phyloP scores from a whole-genome alignment of 2,329 filamentous ascomycete genomes.

The Fusarium gaditjirri region DNA sequence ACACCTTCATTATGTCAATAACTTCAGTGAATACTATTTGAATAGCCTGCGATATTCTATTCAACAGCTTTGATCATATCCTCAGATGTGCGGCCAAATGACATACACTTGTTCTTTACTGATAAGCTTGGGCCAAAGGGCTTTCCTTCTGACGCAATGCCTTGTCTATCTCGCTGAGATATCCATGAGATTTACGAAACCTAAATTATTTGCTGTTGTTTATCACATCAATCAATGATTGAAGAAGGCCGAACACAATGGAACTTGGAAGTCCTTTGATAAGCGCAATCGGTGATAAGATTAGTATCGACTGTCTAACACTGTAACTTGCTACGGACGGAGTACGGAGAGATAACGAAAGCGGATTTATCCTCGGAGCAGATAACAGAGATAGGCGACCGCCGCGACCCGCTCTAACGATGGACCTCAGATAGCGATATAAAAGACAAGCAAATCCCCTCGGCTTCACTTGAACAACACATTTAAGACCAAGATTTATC shows the following conservation, averaged over 20 bases:
- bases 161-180: background rate
- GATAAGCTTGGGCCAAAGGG: too few relatives aligned
- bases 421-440: conserved; percentile 1
- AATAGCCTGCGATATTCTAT: too few relatives aligned
- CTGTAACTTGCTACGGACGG: background rate
- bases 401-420: conserved; percentile 19
- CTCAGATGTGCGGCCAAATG: background rate
- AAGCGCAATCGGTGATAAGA: background rate
- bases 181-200: background rate
- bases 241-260: background rate
- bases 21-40: background rate
- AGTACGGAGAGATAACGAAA: background rate
- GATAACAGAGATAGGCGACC: conserved; percentile 34
- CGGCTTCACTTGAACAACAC: background rate
- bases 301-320: background rate
- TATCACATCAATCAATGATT: too few relatives aligned
- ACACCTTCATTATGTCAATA: too few relatives aligned
- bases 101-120: background rate
- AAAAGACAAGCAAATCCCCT: conserved; percentile 2
- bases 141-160: background rate
- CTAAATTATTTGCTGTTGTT: background rate
- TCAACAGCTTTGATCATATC: background rate
- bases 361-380: background rate
- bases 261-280: background rate
- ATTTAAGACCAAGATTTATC: background rate